These are phyloP conservation scores for Trichomonas gallinae DNA, from an alignment of 208 protist genomes.

Conservation along the genomic window DNA sequence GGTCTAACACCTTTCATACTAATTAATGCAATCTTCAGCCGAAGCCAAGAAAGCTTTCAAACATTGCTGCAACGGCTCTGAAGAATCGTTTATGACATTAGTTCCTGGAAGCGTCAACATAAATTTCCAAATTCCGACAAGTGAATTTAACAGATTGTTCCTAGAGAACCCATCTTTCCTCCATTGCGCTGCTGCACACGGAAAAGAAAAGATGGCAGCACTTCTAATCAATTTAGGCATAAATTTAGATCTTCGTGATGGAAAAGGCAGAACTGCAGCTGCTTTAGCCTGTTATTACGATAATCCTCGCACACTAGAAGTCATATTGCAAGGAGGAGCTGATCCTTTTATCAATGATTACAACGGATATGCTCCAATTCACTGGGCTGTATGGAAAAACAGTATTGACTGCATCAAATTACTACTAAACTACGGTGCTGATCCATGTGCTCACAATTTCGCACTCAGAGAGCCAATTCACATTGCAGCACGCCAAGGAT, in stretches of 20 bases:
- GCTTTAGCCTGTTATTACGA: background rate
- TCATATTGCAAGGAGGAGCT: background rate
- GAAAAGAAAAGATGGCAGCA: background rate
- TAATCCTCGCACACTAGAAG: background rate
- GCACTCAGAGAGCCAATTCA: background rate
- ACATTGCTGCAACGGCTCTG: background rate
- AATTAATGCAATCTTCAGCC: background rate
- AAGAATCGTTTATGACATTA: background rate
- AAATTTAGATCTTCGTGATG: background rate
- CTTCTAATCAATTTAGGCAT: slow-evolving; percentile 13
- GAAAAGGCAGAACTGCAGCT: background rate
- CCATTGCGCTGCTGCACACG: background rate
- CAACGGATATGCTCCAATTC: background rate
- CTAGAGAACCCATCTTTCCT: slow-evolving; percentile 15
- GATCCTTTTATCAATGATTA: slow-evolving; percentile 18
- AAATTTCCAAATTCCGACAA: background rate
- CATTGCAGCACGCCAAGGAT: background rate
- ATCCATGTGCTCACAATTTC: slow-evolving; percentile 11
- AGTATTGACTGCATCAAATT: background rate
- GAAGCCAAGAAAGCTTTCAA: slow-evolving; percentile 14
- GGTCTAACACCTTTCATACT: background rate
- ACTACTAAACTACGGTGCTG: background rate
- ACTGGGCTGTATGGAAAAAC: background rate
- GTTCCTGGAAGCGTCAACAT: background rate
- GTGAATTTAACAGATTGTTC: background rate